Base-by-base conservation (phyloP, 306 rosid species). In the Styphnolobium japonicum region DNA sequence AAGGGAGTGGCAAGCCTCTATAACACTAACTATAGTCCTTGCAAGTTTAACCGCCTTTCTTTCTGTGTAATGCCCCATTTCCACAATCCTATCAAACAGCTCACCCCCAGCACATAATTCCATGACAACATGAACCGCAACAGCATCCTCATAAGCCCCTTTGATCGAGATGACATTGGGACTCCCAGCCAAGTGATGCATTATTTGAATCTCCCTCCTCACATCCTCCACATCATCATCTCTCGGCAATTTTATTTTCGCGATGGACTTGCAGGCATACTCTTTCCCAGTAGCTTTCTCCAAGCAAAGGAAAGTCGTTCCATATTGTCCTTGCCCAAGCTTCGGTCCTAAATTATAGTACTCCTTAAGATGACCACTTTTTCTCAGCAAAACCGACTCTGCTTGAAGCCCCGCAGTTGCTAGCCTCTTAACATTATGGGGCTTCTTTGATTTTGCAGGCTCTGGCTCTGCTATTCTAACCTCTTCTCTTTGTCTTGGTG, bases 81-180 rank as follows among this genome's bases (percentile, higher is more conserved):
- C 78, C 23, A 91, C 75, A 16, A 93, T 91, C 90, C 97, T 81
- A 79, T 93, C 94, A 58, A 89, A 93, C 10, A 93, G 83, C 51
- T 93, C 98, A n/a, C 98, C 98, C 16, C 97, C 98, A 36, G 53
- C 82, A 85, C 98, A 93, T 1, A 91, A 63, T 22, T 93, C 98
- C 98, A 91, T 93, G 3, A 93, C 93, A 36, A 88, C 83, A 84
- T 93, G 89, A 72, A 93, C 97, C 0, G 94, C 83, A 46, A 87
- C 86, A 5, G 87, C 76, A 80, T 93, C 98, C 77, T 93, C 98
- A 75, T 87, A 88, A 43, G 94, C 93, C 48, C 84, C 94, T 84
- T 87, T 89, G 10, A 93, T 89, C 0, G 93, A 74, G 1, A 91
- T 46, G 49, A 91, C 82, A 84, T 77, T 87, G 4, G 86, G 21